Percentiles rank a stretch among this genome's conserved stretches.
These are phyloP conservation scores for Termitomyces sp. DNA, from an alignment of 768 basidiomycete species.

Conservation along the genomic window DNA sequence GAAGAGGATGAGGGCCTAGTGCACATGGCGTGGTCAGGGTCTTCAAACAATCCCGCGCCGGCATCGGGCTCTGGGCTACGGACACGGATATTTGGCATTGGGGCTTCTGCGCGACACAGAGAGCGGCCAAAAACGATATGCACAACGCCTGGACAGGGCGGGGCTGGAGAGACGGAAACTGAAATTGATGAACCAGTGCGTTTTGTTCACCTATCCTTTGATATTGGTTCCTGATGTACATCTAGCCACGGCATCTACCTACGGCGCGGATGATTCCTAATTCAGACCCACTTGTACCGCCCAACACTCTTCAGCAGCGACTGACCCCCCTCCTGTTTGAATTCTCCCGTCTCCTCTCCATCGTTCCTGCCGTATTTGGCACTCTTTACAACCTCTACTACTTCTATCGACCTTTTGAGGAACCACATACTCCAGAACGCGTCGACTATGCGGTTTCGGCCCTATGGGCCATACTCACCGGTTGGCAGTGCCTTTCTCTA, in stretches of 20 bases:
- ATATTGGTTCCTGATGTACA: not conserved
- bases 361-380: constrained; percentile 71
- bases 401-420: constrained; percentile 39
- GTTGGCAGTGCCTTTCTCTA: constrained; percentile 82
- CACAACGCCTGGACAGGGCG: constrained; percentile 53
- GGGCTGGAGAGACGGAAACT: constrained; percentile 78
- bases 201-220: constrained; percentile 3
- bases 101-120: constrained; percentile 19
- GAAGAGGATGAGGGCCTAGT: constrained; percentile 26
- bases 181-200: constrained; percentile 75
- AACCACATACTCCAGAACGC: constrained; percentile 36
- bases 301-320: constrained; percentile 37
- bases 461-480: constrained; percentile 81
- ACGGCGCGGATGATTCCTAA: constrained; percentile 58
- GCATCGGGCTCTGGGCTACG: constrained; percentile 19
- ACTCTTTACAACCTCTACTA: constrained; percentile 50
- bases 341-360: constrained; percentile 61
- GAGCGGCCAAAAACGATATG: constrained; percentile 49
- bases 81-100: constrained; percentile 27
- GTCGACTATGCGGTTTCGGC: constrained; percentile 66
- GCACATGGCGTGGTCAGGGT: constrained; percentile 24
- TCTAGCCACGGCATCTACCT: constrained; percentile 61
- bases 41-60: not conserved
- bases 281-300: constrained; percentile 48
- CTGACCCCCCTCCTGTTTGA: constrained; percentile 66